Evolutionary conservation across 345 rosid genomes (phyloP), one percentile per base, ranked within the genome.

Genomic region (Sisymbrium altissimum): DNA sequence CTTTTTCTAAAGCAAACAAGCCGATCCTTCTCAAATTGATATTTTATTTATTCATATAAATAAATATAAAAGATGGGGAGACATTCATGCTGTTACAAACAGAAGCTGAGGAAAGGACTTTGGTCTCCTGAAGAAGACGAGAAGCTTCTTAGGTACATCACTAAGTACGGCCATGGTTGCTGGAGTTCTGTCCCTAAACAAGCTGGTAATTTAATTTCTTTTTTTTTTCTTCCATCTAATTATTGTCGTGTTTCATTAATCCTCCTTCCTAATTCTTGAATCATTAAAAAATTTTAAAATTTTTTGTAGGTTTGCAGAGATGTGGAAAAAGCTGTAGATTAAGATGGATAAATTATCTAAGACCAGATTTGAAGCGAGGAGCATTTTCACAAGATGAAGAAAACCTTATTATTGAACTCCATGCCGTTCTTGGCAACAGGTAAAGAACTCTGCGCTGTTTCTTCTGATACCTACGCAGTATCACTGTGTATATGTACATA

Each of bases 91-190:
- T 93, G 98, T 82, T 86, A 86, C 89, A 94, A 91, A 81, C 97
- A 94, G 87, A 94, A 94, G 84, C 83, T 94, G 29, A 84, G 96
- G 86, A 94, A 94, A 86, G 98, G 98, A n/a, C 88, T 94, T 35
- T 94, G 98, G 98, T 94, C 98, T 14, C 98, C 98, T 29, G 97
- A 93, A 78, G 98, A 94, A 74, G 98, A 94, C 76, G 98, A 94
- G 86, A 94, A 89, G 75, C 97, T 94, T 56, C 80, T 91, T 41
- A 79, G 90, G 50, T 87, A 91, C 76, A 91, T 94, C 73, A 94
- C 98, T 14, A 86, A 91, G 84, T 82, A 80, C 48, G 98, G 98
- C 49, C 97, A 91, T 80, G 97, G 98, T 1, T 94, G 97, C 64
- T 94, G 98, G 98, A 94, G 98, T 73, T 91, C 98, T 83, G 98